These are phyloP conservation scores for Beauveria bassiana DNA, from an alignment of 2,329 filamentous ascomycete species.

Conservation along the genomic window DNA sequence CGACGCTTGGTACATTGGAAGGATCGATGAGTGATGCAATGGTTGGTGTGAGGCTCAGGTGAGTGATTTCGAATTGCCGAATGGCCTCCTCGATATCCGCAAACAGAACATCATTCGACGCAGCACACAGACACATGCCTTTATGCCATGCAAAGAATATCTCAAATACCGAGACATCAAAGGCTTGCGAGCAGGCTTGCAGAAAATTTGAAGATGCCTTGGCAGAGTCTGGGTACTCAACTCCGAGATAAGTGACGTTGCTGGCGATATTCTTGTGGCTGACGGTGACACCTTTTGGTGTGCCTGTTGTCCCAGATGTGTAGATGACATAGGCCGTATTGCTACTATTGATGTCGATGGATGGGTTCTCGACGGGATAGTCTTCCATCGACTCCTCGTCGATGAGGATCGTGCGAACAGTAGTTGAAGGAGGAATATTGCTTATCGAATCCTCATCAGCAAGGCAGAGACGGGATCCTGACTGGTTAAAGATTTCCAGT, in stretches of 20 bases:
- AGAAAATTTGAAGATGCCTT: conserved; percentile 49
- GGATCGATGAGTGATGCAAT: conserved; percentile 71
- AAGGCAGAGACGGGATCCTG: conserved; percentile 40
- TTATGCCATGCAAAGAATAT: conserved; percentile 78
- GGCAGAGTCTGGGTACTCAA: conserved; percentile 52
- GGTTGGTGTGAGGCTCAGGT: conserved; percentile 79
- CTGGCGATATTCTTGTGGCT: conserved; percentile 69
- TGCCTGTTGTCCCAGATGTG: conserved; percentile 75
- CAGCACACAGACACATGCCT: conserved; percentile 72
- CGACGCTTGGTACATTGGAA: conserved; percentile 57
- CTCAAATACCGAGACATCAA: conserved; percentile 84
- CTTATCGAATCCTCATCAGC: conserved; percentile 25
- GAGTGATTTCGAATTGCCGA: conserved; percentile 57
- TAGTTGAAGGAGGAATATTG: conserved; percentile 12
- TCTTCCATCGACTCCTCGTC: conserved; percentile 19
- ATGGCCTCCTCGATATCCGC: conserved; percentile 63
- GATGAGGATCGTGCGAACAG: conserved; percentile 27
- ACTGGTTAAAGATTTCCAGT: conserved; percentile 53
- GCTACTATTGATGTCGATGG: conserved; percentile 31
- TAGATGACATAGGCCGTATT: conserved; percentile 70
- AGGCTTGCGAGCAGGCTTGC: conserved; percentile 77
- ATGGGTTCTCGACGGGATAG: conserved; percentile 30
- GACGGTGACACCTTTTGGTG: conserved; percentile 71
- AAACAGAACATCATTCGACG: conserved; percentile 66
- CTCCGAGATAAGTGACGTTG: conserved; percentile 61